Percentiles rank a stretch among this genome's conserved stretches.
These are phyloP conservation scores for Goffeauzyma gilvescens DNA, from an alignment of 768 basidiomycete species.

Conservation along the genomic window DNA sequence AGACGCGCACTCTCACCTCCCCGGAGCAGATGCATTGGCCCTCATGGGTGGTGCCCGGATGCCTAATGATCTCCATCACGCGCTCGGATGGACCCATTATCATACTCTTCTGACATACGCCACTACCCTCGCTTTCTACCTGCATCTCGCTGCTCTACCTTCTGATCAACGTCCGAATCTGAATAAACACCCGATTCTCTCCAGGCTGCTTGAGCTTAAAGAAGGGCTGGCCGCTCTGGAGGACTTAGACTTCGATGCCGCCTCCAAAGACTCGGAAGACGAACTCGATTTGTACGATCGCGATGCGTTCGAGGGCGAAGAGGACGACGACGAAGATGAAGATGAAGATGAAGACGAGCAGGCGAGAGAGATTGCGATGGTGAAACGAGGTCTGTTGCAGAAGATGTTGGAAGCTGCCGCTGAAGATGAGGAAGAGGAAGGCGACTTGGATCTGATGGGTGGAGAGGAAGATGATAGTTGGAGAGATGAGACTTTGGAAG, in stretches of 20 bases:
- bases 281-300: constrained; percentile 9
- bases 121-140: constrained; percentile 76
- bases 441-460: constrained; percentile 4
- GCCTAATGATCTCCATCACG: constrained; percentile 24
- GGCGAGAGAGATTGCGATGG: too few species aligned
- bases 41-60: constrained; percentile 28
- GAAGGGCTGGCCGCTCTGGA: constrained; percentile 63
- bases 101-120: constrained; percentile 81
- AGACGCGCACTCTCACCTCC: too few species aligned
- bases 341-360: constrained; percentile 29
- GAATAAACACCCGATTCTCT: constrained; percentile 49
- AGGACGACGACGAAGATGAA: constrained; percentile 35
- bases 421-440: constrained; percentile 1
- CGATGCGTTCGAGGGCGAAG: constrained; percentile 9
- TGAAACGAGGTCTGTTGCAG: not conserved
- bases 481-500: constrained; percentile 27
- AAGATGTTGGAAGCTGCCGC: too few species aligned
- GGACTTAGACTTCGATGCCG: constrained; percentile 50
- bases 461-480: constrained; percentile 7
- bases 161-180: constrained; percentile 41
- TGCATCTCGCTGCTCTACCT: constrained; percentile 62
- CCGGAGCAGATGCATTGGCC: too few species aligned
- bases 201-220: constrained; percentile 62
- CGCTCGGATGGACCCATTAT: constrained; percentile 44
- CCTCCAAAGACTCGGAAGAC: constrained; percentile 21